Percentiles rank a stretch among this genome's conserved stretches.
Evolutionary conservation across 208 protist species (phyloP).

Genomic region (Trypanosoma congolense): DNA sequence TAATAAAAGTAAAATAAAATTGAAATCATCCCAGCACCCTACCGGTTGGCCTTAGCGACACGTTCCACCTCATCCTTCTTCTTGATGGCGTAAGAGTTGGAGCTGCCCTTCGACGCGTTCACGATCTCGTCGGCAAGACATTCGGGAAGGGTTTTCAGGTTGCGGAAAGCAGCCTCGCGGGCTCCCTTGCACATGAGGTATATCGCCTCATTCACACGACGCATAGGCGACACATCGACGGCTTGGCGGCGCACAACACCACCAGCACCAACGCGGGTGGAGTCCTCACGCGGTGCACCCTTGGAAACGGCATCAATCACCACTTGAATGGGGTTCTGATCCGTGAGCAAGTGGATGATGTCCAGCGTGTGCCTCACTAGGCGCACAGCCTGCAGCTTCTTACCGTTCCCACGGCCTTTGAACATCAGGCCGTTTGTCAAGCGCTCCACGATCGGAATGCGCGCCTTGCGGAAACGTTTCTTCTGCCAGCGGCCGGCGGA

Average conservation of each 20-base stretch:
- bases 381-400: constrained; percentile 99
- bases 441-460: constrained; percentile 94
- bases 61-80: background rate
- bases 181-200: constrained; percentile 97
- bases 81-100: constrained; percentile 98
- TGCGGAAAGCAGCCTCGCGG: constrained; percentile 98
- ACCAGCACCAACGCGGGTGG: constrained; percentile 98
- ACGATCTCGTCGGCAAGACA: constrained; percentile 99
- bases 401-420: constrained; percentile 99
- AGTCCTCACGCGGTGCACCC: constrained; percentile 99
- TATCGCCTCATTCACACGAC: constrained; percentile 98
- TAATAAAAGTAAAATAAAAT: too few species aligned
- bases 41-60: constrained; percentile 99
- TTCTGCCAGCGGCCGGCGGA: constrained; percentile 96
- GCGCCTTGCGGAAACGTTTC: constrained; percentile 99
- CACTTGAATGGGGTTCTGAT: constrained; percentile 98
- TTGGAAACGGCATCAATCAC: constrained; percentile 98
- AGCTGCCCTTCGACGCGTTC: constrained; percentile 97
- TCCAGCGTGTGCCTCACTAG: constrained; percentile 99
- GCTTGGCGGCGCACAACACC: constrained; percentile 99
- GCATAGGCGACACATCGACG: constrained; percentile 99
- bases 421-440: constrained; percentile 98
- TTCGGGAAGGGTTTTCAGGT: constrained; percentile 99
- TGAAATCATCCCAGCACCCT: constrained; percentile 26
- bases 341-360: constrained; percentile 99